Conservation (phyloP, 1,139 yeast genomes). For the Blastobotrys arbuscula region DNA sequence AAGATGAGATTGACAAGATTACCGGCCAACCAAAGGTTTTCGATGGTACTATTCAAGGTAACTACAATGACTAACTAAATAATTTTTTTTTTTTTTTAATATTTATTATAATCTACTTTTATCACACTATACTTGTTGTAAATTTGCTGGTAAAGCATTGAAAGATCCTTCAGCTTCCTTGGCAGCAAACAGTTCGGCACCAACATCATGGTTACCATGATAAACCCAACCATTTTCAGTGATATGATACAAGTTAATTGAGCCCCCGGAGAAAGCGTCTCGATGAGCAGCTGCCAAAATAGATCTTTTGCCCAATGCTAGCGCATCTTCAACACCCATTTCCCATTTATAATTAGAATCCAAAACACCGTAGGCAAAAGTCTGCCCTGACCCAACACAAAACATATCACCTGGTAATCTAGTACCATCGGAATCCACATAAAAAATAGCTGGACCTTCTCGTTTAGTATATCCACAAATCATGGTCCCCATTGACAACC, state of each 20-base stretch:
- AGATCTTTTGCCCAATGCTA: conserved; percentile 89
- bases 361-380: conserved; percentile 98
- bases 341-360: conserved; percentile 93
- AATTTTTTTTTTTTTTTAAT: not conserved
- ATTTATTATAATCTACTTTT: not conserved
- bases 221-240: conserved; percentile 91
- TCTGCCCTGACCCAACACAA: conserved; percentile 99
- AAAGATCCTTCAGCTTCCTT: conserved; percentile 86
- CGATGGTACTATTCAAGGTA: conserved; percentile 29
- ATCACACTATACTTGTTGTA: not conserved
- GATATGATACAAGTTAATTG: conserved; percentile 86
- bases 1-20: conserved; percentile 23
- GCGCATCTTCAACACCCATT: conserved; percentile 83
- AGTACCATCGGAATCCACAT: conserved; percentile 96
- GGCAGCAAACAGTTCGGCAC: conserved; percentile 64
- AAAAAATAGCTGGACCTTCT: conserved; percentile 82
- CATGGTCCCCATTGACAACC: conserved; percentile 99
- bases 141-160: conserved; percentile 60
- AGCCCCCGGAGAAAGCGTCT: conserved; percentile 98
- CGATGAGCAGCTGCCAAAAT: conserved; percentile 97
- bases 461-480: conserved; percentile 93
- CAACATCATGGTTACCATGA: conserved; percentile 90
- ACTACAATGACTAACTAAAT: conserved; percentile 26
- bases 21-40: conserved; percentile 20
- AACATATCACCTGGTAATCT: conserved; percentile 91